These are phyloP conservation scores for Aspergillus glaucus DNA, from an alignment of 2,329 filamentous ascomycete species.

Conservation along the genomic window DNA sequence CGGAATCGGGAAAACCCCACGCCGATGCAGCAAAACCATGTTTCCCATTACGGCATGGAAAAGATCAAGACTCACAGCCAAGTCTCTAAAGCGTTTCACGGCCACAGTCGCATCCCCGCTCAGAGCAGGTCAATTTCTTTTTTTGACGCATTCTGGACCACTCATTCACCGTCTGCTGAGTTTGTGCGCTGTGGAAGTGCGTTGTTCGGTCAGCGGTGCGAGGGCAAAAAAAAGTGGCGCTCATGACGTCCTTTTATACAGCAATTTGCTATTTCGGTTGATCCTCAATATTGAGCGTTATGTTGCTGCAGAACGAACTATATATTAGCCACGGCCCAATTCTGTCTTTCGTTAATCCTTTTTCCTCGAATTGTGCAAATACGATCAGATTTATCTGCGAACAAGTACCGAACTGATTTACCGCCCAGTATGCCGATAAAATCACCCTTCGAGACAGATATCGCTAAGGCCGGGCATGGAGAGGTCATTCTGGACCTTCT, in stretches of 20 bases:
- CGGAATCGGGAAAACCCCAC: background rate
- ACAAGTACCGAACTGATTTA: background rate
- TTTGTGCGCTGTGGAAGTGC: background rate
- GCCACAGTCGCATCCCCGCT: background rate
- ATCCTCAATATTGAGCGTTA: constrained; percentile 5
- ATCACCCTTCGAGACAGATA: constrained; percentile 71
- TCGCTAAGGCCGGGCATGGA: constrained; percentile 70
- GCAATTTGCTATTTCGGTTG: background rate
- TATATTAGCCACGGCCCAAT: background rate
- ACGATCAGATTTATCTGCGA: background rate
- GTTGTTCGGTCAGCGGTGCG: background rate
- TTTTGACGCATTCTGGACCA: no score
- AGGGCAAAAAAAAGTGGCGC: background rate
- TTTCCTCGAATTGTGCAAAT: background rate
- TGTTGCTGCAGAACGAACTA: constrained; percentile 1
- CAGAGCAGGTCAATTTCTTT: no score
- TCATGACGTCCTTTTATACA: constrained; percentile 3
- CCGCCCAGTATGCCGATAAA: constrained; percentile 29
- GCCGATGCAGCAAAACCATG: background rate
- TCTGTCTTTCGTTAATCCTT: background rate
- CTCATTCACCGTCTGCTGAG: background rate
- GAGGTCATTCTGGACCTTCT: constrained; percentile 66
- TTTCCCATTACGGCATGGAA: background rate
- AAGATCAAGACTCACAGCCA: background rate
- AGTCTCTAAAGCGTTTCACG: background rate